phyloP scores from a whole-genome alignment of 352 stramenopile species.

The Phytopythium montanum region DNA sequence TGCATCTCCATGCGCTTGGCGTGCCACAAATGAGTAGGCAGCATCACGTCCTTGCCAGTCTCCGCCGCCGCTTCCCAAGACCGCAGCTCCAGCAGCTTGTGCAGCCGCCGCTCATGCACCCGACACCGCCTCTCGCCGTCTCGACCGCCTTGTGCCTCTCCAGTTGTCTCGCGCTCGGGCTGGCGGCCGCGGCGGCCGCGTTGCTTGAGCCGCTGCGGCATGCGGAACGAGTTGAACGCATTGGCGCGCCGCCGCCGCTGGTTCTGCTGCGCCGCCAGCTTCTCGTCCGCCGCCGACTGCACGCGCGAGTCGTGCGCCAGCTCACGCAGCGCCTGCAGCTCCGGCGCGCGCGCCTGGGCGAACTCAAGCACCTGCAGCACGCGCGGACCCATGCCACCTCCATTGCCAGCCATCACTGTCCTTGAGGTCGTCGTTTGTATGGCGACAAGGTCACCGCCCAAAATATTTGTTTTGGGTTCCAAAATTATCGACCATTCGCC shows the following conservation, averaged over 20 bases:
- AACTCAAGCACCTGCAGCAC: conserved; percentile 83
- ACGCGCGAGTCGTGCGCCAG: conserved; percentile 31
- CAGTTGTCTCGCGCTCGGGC: conserved; percentile 5
- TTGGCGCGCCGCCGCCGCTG: conserved; percentile 71
- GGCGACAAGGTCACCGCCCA: background rate
- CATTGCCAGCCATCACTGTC: conserved; percentile 3
- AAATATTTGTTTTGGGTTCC: background rate
- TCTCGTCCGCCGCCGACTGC: conserved; percentile 22
- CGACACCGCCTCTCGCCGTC: conserved; percentile 31
- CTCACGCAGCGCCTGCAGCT: conserved; percentile 75
- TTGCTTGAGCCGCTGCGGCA: conserved; percentile 35
- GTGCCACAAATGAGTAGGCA: conserved; percentile 73
- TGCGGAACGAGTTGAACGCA: conserved; percentile 71
- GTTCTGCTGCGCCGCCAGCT: conserved; percentile 50
- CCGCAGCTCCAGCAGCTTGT: conserved; percentile 34
- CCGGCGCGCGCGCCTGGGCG: conserved; percentile 53
- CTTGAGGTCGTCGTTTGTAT: background rate
- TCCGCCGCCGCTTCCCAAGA: conserved; percentile 19
- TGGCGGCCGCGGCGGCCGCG: conserved; percentile 3
- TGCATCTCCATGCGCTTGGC: conserved; percentile 74
- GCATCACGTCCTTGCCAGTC: conserved; percentile 25
- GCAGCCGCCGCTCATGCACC: conserved; percentile 56
- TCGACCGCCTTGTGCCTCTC: background rate
- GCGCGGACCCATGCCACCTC: conserved; percentile 39
- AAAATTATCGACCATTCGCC: too few species aligned